Base-by-base conservation (phyloP, 169 alveolate species). In the Theileria parva region DNA sequence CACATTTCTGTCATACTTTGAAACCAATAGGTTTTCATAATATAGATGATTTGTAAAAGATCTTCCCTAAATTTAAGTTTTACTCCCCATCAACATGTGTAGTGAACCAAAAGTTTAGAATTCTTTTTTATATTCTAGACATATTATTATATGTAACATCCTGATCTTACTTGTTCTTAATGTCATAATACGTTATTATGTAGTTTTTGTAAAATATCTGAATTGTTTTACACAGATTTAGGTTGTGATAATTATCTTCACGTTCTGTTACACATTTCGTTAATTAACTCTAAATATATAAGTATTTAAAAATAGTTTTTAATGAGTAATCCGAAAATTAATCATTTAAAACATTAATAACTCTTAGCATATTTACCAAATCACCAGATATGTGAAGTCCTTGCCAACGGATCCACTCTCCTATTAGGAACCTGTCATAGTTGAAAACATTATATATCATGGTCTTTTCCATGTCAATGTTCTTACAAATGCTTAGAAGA, bases 341-440 rank as follows among this genome's bases (percentile, higher is more conserved):
- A 4, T 60, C 44, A 32, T 65, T 44, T 57, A 73, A 30, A 30
- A 73, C 28, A 51, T 28, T 23, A 44, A 30, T 34, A 73, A 59
- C 63, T 73, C 63, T 19, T 17, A 73, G 23, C 53, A 73, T 27
- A 73, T 27, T 39, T 6, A 73, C 53, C 5, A 61, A 15, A 51
- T 73, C 80, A n/a, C 63, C 63, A 21, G 80, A 59, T 15, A 59
- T 30, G 37, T 37, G 80, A 17, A 61, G 55, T n/a, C 80, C 69
- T 30, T 73, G 80, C 80, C 80, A 73, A 15, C 80, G 28, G 28
- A 73, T 61, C 80, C 80, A 73, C 63, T 73, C 80, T 21, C 80
- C 80, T 23, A 73, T 37, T n/a, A 73, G 69, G n/a, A 23, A 73
- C 59, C 34, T 59, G 48, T 61, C 71, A 53, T 28, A 13, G 3